phyloP scores from a whole-genome alignment of 2,329 filamentous ascomycete species.

The Phyllosticta capitalensis region DNA sequence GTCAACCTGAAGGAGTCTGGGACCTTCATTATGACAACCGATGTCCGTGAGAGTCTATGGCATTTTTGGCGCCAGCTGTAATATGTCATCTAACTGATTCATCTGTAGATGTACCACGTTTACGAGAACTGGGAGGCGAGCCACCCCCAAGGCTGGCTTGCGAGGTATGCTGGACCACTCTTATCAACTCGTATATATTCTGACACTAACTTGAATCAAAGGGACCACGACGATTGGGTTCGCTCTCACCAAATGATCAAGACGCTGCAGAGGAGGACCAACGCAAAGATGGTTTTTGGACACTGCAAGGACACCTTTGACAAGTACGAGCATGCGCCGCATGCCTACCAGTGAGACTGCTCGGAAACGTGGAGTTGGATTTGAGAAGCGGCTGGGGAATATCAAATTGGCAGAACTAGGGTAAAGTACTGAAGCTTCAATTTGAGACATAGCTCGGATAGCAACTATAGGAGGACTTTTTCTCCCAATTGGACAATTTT shows the following conservation, averaged over 20 bases:
- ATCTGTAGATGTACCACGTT: slow-evolving; percentile 31
- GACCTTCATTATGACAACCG: slow-evolving; percentile 29
- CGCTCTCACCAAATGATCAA: slow-evolving; percentile 23
- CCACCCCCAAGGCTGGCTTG: slow-evolving; percentile 29
- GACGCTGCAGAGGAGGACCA: slow-evolving; percentile 19
- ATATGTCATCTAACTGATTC: no score
- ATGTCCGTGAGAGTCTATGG: no score
- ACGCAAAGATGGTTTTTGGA: slow-evolving; percentile 20
- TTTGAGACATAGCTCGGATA: neutral
- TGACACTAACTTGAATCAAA: no score
- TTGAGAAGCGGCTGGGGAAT: no score
- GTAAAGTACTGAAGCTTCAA: neutral
- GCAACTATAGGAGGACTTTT: no score
- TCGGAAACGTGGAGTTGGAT: neutral
- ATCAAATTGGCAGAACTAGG: neutral
- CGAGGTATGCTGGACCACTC: no score
- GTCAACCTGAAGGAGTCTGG: slow-evolving; percentile 26
- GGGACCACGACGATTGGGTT: slow-evolving; percentile 29
- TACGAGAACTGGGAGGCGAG: slow-evolving; percentile 26
- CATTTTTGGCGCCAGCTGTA: no score
- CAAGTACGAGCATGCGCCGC: slow-evolving; percentile 19
- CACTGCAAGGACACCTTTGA: slow-evolving; percentile 23
- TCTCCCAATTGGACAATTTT: no score
- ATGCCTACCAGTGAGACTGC: slow-evolving; percentile 13
- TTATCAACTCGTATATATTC: no score